phyloP scores from a whole-genome alignment of 1,284 basidiomycete species.

The Hymenochaete sp. region DNA sequence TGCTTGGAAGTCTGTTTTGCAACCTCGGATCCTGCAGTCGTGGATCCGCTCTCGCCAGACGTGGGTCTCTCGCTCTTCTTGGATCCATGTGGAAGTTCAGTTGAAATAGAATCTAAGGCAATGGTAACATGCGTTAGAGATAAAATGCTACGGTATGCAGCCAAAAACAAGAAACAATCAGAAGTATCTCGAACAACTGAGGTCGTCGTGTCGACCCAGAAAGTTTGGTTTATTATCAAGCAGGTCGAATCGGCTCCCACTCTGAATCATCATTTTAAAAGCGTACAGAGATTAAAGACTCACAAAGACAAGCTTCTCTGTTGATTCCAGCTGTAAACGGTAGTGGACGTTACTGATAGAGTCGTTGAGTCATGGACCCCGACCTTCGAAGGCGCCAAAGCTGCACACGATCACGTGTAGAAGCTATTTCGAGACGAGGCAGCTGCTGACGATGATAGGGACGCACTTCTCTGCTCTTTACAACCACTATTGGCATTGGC shows the following conservation, averaged over 20 bases:
- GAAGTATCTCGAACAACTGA: slow-evolving; percentile 82
- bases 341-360: too few species aligned
- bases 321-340: too few species aligned
- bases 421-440: too few species aligned
- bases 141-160: slow-evolving; percentile 7
- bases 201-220: slow-evolving; percentile 67
- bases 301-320: too few species aligned
- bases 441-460: too few species aligned
- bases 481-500: too few species aligned
- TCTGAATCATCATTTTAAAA: slow-evolving; percentile 87
- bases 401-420: too few species aligned
- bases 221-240: slow-evolving; percentile 22
- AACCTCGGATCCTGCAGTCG: slow-evolving; percentile 62
- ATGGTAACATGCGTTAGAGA: background rate
- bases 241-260: slow-evolving; percentile 76
- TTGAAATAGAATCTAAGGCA: background rate
- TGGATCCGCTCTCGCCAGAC: slow-evolving; percentile 59
- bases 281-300: too few species aligned
- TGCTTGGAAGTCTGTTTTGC: slow-evolving; percentile 39
- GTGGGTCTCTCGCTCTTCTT: slow-evolving; percentile 68
- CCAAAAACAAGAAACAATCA: slow-evolving; percentile 37
- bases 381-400: too few species aligned
- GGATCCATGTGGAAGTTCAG: slow-evolving; percentile 56
- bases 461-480: too few species aligned
- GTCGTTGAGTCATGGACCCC: too few species aligned